Conservation (phyloP, 345 rosid genomes). For the Jatropha curcas region DNA sequence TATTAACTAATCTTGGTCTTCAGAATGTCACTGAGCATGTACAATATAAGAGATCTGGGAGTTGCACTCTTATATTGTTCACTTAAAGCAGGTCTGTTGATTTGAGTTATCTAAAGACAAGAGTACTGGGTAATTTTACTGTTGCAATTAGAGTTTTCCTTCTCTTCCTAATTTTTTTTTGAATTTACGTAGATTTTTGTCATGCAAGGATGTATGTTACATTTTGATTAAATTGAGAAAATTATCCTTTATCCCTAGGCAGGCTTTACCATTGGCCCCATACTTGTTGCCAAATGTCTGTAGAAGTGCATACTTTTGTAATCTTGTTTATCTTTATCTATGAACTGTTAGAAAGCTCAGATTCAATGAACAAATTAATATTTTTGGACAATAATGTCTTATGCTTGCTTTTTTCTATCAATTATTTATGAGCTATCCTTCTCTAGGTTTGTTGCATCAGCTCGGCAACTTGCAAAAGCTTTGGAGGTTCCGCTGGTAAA, state of each 20-base stretch:
- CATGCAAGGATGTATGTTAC: neutral
- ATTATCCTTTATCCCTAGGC: neutral
- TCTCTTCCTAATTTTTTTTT: no score
- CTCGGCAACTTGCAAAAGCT: constrained; percentile 96
- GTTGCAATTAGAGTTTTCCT: neutral
- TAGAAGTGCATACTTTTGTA: neutral
- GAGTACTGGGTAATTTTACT: neutral
- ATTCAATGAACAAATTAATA: neutral
- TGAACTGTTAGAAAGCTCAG: neutral
- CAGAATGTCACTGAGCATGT: neutral
- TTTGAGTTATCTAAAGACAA: neutral
- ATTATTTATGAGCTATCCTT: constrained; percentile 17
- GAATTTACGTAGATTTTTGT: neutral
- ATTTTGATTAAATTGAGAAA: neutral
- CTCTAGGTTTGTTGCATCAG: constrained; percentile 89
- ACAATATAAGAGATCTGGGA: neutral
- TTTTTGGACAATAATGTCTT: neutral
- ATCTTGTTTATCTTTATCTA: neutral
- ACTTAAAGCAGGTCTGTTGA: neutral
- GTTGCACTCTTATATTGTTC: neutral
- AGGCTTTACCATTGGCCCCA: neutral
- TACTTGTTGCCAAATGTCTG: neutral
- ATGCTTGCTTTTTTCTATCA: neutral
- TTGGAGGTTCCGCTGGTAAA: constrained; percentile 96
- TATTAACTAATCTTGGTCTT: neutral